These are phyloP conservation scores for Hypoxylon sp. DNA, from an alignment of 2,329 filamentous ascomycete genomes.

Conservation along the genomic window DNA sequence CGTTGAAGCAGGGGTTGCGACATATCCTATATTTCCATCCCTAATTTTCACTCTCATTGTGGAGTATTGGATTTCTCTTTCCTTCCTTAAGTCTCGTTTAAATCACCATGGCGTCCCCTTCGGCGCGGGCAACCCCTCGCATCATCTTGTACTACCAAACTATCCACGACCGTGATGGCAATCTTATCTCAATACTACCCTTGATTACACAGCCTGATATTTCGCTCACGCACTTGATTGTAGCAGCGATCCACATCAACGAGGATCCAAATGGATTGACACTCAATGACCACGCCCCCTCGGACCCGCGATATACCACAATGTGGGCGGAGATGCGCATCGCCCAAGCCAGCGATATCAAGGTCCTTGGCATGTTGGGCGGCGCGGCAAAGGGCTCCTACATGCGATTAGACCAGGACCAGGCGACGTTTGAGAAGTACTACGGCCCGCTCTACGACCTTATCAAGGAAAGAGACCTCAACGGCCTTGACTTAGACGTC, in stretches of 20 bases:
- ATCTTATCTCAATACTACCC: constrained; percentile 60
- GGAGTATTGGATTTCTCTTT: not conserved
- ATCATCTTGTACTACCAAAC: constrained; percentile 59
- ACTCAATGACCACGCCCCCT: constrained; percentile 80
- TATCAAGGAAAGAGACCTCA: constrained; percentile 69
- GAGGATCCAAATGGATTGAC: constrained; percentile 74
- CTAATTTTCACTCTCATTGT: not conserved
- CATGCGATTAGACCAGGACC: constrained; percentile 65
- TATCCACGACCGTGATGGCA: constrained; percentile 58
- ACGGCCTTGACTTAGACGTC: constrained; percentile 81
- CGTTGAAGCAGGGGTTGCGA: not conserved
- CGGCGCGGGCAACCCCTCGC: constrained; percentile 46
- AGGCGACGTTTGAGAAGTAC: constrained; percentile 75
- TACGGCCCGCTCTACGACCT: constrained; percentile 76
- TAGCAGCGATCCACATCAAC: constrained; percentile 86
- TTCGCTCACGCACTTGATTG: constrained; percentile 77
- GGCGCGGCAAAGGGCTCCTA: constrained; percentile 82
- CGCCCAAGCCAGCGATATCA: constrained; percentile 78
- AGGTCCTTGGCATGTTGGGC: constrained; percentile 85
- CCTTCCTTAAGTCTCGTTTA: not conserved
- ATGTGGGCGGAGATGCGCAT: constrained; percentile 80
- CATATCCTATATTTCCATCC: not conserved
- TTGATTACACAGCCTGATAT: constrained; percentile 58
- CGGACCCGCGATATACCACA: constrained; percentile 72
- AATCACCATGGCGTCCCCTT: constrained; percentile 43